Evolutionary conservation across 805 yeast genomes (phyloP).

Genomic region (Candida ipomoeae): DNA sequence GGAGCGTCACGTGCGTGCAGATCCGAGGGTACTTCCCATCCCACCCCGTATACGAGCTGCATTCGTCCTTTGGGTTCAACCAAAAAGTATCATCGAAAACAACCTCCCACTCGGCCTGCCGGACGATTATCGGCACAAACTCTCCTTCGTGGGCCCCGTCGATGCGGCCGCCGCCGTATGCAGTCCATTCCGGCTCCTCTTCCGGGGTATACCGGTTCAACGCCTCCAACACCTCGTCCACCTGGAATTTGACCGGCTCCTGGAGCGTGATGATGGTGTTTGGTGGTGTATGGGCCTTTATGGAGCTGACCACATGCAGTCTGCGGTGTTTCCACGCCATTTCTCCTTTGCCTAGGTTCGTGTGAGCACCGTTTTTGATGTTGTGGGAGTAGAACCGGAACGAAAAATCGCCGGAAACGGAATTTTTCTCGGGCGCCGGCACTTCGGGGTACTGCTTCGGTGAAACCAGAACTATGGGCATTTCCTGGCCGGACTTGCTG

Average conservation of each 20-base stretch:
- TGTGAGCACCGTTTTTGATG: constrained; percentile 29
- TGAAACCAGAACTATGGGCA: not conserved
- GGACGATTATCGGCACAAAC: constrained; percentile 17
- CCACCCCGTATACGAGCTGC: constrained; percentile 16
- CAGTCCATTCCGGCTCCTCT: constrained; percentile 13
- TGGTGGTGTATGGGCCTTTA: constrained; percentile 17
- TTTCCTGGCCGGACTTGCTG: not conserved
- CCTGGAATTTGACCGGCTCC: constrained; percentile 17
- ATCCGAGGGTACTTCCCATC: constrained; percentile 20
- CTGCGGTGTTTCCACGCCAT: constrained; percentile 23
- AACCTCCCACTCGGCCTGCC: constrained; percentile 16
- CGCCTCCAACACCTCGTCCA: constrained; percentile 15
- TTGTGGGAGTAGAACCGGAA: constrained; percentile 36
- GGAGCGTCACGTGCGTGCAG: constrained; percentile 17
- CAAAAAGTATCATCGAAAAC: constrained; percentile 17
- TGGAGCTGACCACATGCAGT: constrained; percentile 14
- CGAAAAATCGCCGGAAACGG: constrained; percentile 13
- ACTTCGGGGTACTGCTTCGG: constrained; percentile 11
- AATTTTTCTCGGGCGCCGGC: constrained; percentile 11
- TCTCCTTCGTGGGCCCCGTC: constrained; percentile 18
- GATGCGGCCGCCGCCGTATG: constrained; percentile 16
- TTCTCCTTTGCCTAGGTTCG: constrained; percentile 23
- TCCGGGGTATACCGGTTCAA: constrained; percentile 11
- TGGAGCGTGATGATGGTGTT: constrained; percentile 20
- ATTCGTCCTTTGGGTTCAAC: constrained; percentile 14